Percentiles rank a stretch among this genome's conserved stretches.
Conservation (phyloP, 345 rosid genomes). For the Salix suchowensis region DNA sequence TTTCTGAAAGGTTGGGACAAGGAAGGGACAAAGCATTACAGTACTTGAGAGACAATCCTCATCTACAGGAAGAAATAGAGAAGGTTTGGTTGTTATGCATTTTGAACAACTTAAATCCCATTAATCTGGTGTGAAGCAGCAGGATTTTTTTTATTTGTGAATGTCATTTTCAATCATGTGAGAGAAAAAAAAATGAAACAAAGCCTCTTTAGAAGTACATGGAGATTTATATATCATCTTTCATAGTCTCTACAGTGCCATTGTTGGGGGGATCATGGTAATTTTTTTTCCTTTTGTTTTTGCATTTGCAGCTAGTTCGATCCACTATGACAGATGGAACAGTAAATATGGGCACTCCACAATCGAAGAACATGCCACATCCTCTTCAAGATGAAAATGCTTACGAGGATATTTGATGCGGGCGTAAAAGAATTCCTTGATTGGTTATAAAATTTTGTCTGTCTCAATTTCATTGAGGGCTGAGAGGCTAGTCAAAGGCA, state of each 20-base stretch:
- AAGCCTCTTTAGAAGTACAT: neutral
- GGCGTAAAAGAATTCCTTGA: neutral
- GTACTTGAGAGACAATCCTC: slow-evolving; percentile 65
- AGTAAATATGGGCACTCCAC: slow-evolving; percentile 35
- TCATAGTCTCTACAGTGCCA: neutral
- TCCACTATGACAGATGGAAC: slow-evolving; percentile 55
- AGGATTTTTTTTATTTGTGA: too few species aligned
- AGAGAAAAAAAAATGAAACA: too few species aligned
- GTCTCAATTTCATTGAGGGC: neutral
- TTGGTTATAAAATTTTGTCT: neutral
- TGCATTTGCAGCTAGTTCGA: slow-evolving; percentile 48
- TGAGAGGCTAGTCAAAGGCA: neutral
- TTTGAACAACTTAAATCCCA: neutral
- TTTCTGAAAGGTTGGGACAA: slow-evolving; percentile 69
- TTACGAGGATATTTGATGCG: slow-evolving; percentile 36
- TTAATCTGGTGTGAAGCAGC: neutral
- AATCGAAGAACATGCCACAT: slow-evolving; percentile 25
- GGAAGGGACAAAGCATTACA: slow-evolving; percentile 92
- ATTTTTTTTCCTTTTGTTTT: neutral
- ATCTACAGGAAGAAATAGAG: slow-evolving; percentile 62
- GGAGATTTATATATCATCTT: neutral
- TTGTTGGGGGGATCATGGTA: neutral
- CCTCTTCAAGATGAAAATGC: slow-evolving; percentile 40
- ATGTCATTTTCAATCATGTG: neutral
- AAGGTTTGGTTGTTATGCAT: slow-evolving; percentile 43